Base-by-base conservation (phyloP, 225 moss, liverwort and hornwort species). In the Pleurozium schreberi region DNA sequence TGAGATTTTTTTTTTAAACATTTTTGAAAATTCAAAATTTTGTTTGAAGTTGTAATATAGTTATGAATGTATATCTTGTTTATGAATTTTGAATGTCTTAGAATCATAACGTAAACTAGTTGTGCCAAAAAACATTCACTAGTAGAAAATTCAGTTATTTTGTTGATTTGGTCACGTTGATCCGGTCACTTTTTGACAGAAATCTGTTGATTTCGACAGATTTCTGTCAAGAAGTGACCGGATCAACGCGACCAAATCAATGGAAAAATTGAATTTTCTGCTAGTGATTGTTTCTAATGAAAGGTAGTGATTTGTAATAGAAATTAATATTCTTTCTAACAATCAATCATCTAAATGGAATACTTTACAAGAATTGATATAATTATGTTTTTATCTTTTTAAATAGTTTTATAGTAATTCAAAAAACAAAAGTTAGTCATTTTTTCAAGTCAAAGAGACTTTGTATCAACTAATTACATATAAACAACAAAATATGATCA, bases 381-480 rank as follows among this genome's bases (percentile, higher is more conserved):
- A 1, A 3, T 40, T 4, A 5, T 40, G 0, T 14, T 69, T 7
- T 25, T 40, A 8, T 69, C n/a, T n/a, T n/a, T n/a, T n/a, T n/a
- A n/a, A n/a, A n/a, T n/a, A 12, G 1, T 12, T 67, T 21, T 1
- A 38, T 6, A 20, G 11, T 21, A 11, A 67, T 66, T 63, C 31
- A 63, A 33, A 33, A 33, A 15, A 31, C 2, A 9, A 31, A 15
- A 33, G 17, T 33, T 33, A 7, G 8, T 25, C 3, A 25, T 5
- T 69, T 25, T n/a, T 68, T 4, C 40, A 69, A 69, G 7, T 23
- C n/a, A 8, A 69, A 25, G 8, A 14, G 5, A 4, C 3, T 69
- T 14, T 3, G 1, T 3, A 69, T 69, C 14, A 25, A 40, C 25
- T 25, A 68, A 22, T 22, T 69, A 40, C 0, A 25, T n/a, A 22